These are phyloP conservation scores for Pyrenula massariospora DNA, from an alignment of 495 filamentous ascomycete species.

Conservation along the genomic window DNA sequence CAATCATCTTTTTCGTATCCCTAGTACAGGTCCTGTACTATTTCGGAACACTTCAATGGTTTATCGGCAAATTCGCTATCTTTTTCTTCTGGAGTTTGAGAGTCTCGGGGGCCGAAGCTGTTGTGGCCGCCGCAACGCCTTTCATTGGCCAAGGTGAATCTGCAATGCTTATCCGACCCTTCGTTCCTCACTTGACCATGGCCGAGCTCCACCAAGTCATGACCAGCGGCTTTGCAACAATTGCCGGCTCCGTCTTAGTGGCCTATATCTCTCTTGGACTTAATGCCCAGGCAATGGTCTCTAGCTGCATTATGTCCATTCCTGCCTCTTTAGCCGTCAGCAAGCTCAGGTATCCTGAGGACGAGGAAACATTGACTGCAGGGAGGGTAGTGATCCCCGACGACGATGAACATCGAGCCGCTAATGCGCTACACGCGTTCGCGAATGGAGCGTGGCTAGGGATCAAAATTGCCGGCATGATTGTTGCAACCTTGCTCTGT, in stretches of 20 bases:
- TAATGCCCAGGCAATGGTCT: constrained; percentile 75
- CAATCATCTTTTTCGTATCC: constrained; percentile 89
- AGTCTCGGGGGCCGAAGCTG: constrained; percentile 87
- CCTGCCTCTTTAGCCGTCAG: constrained; percentile 77
- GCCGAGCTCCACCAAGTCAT: constrained; percentile 88
- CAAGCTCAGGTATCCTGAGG: constrained; percentile 81
- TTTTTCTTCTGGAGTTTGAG: constrained; percentile 86
- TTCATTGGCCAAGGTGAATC: constrained; percentile 93
- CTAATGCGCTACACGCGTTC: constrained; percentile 77
- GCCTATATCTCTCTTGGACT: constrained; percentile 73
- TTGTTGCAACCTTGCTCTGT: constrained; percentile 64
- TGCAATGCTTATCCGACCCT: constrained; percentile 82
- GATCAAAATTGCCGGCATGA: constrained; percentile 81
- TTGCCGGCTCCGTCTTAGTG: constrained; percentile 63
- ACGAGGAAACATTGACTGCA: constrained; percentile 70
- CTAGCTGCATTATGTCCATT: constrained; percentile 82
- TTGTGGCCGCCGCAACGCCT: constrained; percentile 85
- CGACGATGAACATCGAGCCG: constrained; percentile 53
- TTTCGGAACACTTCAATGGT: constrained; percentile 72
- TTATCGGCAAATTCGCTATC: constrained; percentile 68
- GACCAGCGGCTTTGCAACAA: constrained; percentile 62
- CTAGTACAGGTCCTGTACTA: constrained; percentile 76
- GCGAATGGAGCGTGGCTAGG: constrained; percentile 81
- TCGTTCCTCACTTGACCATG: constrained; percentile 67
- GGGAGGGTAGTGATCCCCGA: constrained; percentile 70